Conservation (phyloP, 2,329 filamentous ascomycete genomes). For the Fusarium anguioides region DNA sequence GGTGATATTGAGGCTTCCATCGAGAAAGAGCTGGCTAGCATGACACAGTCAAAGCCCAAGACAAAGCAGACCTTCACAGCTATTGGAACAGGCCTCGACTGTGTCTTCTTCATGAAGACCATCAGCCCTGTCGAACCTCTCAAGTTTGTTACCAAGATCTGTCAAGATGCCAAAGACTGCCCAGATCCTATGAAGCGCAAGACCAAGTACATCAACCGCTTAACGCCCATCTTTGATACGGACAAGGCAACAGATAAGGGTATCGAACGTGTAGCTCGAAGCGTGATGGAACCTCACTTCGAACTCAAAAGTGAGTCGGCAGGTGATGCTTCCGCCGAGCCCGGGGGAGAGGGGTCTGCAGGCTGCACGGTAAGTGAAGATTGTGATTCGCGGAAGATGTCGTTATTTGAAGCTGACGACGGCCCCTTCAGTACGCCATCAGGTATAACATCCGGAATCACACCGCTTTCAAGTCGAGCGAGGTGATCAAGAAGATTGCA, state of each 20-base stretch:
- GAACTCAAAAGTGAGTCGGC: conserved; percentile 51
- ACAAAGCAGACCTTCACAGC: conserved; percentile 63
- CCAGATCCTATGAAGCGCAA: conserved; percentile 57
- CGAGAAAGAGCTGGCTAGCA: conserved; percentile 74
- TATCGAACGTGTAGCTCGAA: conserved; percentile 71
- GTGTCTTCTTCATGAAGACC: conserved; percentile 71
- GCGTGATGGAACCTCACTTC: conserved; percentile 74
- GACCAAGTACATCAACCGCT: conserved; percentile 68
- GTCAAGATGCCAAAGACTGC: conserved; percentile 62
- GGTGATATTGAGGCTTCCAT: conserved; percentile 81
- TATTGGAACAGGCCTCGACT: conserved; percentile 68
- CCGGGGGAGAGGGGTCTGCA: conserved; percentile 30
- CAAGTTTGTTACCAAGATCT: conserved; percentile 65
- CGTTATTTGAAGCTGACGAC: conserved; percentile 30
- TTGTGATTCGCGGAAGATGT: conserved; percentile 7
- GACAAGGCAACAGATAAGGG: conserved; percentile 76
- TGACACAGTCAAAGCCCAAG: conserved; percentile 53
- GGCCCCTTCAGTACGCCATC: conserved; percentile 76
- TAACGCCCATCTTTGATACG: conserved; percentile 64
- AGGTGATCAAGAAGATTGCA: conserved; percentile 78
- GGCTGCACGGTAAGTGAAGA: conserved; percentile 57
- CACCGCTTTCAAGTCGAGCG: conserved; percentile 72
- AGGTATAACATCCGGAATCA: conserved; percentile 82
- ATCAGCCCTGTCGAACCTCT: conserved; percentile 66
- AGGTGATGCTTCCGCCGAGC: conserved; percentile 26